Base-by-base conservation (phyloP, 2,329 filamentous ascomycete species). In the Colletotrichum magnum region DNA sequence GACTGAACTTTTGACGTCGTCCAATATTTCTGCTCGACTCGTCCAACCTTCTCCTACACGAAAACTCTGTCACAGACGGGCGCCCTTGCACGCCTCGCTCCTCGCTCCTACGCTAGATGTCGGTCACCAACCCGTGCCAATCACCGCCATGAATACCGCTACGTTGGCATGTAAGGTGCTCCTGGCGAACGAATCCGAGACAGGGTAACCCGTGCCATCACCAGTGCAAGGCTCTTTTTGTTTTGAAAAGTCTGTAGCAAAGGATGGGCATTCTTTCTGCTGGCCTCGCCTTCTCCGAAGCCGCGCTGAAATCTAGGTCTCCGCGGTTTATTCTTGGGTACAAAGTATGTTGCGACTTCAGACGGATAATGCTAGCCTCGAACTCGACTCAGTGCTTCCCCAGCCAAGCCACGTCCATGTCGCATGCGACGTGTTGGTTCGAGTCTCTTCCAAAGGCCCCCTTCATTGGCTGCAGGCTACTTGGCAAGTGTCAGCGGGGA, bases 1-100 rank as follows among this genome's bases (percentile, higher is more conserved):
- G 45, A 56, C 61, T 58, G 61, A 54, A 26, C 41, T 28, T 68
- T 56, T 53, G 60, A 45, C 54, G 13, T 56, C 66, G 21, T 65
- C 66, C 50, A 41, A 69, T 51, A 12, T 59, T 68, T 21, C 16
- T 39, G 45, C 50, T 50, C 59, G 21, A 43, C 32, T 45, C 3
- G 13, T 45, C 18, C 45, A 53, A 36, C 41, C 32, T 32, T 39
- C 39, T 36, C 50, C 10, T 5, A 43, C 48, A 24, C 16, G 24
- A 12, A 36, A 21, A 58, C 28, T 36, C 47, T 54, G 10, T 54
- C 26, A 24, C 53, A 28, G 48, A 43, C 28, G 39, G 32, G 6
- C n/a, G 16, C 48, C 47, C 45, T 28, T 21, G 28, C 36, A 28
- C 28, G 16, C 18, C 21, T 24, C 48, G 50, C 58, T 26, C 21